Percentiles rank a stretch among this genome's conserved stretches.
Evolutionary conservation across 805 yeast genomes (phyloP).

Genomic region (Lachancea nothofagi): DNA sequence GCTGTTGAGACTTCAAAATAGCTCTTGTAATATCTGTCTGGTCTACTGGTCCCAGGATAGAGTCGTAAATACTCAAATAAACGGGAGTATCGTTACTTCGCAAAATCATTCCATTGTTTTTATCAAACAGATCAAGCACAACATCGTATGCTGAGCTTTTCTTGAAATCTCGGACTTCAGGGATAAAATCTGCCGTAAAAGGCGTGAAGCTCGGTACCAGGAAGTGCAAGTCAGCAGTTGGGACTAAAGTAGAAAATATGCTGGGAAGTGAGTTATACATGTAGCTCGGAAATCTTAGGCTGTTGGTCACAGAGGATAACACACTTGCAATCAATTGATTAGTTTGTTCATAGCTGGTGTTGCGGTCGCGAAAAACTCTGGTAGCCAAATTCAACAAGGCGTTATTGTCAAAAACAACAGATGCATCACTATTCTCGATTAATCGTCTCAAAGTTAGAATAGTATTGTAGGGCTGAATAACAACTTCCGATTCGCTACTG

Average conservation of each 20-base stretch:
- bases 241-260: conserved; percentile 73
- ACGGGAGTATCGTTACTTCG: conserved; percentile 39
- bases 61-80: conserved; percentile 67
- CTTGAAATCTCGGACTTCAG: conserved; percentile 53
- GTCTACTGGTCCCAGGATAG: conserved; percentile 57
- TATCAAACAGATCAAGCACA: conserved; percentile 73
- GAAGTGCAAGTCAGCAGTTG: conserved; percentile 80
- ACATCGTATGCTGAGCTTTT: conserved; percentile 81
- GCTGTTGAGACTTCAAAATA: conserved; percentile 52
- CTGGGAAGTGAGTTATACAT: conserved; percentile 83
- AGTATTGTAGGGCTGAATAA: conserved; percentile 94
- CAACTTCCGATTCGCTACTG: conserved; percentile 80
- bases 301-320: conserved; percentile 77
- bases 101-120: conserved; percentile 66
- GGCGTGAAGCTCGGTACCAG: conserved; percentile 70
- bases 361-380: conserved; percentile 47
- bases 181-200: conserved; percentile 63
- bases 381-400: conserved; percentile 73
- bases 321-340: conserved; percentile 83
- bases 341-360: conserved; percentile 69
- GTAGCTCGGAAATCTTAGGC: conserved; percentile 86
- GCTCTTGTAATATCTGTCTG: conserved; percentile 71
- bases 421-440: conserved; percentile 79
- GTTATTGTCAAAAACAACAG: conserved; percentile 86
- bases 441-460: conserved; percentile 75